phyloP scores from a whole-genome alignment of 371 early-diverging fungal species.

The Rhizopus microsporus region DNA sequence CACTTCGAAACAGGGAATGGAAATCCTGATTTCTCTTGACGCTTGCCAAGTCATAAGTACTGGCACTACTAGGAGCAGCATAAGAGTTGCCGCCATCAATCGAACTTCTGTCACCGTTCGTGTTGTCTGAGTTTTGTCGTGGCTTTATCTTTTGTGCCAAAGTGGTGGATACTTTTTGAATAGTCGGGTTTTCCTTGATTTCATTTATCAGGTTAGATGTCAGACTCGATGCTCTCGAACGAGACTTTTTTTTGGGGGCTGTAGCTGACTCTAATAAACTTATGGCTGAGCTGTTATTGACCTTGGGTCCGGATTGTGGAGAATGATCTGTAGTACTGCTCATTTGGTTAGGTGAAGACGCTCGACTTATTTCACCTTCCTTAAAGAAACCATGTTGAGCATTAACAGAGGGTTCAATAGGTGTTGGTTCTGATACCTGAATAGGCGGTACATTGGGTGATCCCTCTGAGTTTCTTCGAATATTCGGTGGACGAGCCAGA shows the following conservation, averaged over 20 bases:
- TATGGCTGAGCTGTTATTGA: not conserved
- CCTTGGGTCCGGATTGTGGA: not conserved
- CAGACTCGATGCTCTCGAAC: conserved; percentile 28
- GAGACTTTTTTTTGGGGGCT: conserved; percentile 20
- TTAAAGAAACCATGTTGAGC: not conserved
- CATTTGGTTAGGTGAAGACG: not conserved
- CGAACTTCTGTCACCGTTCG: conserved; percentile 1
- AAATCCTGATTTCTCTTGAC: conserved; percentile 62
- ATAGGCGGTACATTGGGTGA: conserved; percentile 27
- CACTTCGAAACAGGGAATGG: conserved; percentile 64
- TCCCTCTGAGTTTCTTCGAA: conserved; percentile 31
- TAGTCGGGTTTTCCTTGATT: conserved; percentile 21
- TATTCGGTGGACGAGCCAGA: conserved; percentile 9
- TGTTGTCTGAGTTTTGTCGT: conserved; percentile 8
- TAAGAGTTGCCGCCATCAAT: not conserved
- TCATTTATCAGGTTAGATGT: conserved; percentile 26
- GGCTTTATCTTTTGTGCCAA: conserved; percentile 20
- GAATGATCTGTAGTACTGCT: not conserved
- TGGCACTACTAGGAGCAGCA: conserved; percentile 2
- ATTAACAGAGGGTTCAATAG: conserved; percentile 20
- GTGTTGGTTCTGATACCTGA: conserved; percentile 23
- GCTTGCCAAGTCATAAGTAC: conserved; percentile 36
- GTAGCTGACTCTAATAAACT: conserved; percentile 1
- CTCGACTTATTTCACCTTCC: not conserved
- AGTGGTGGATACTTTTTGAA: conserved; percentile 11